A percentile compares a stretch with the other conserved stretches of the same genome.
Conservation (phyloP, 2,329 filamentous ascomycete genomes). For the Didymellaceae sp. region DNA sequence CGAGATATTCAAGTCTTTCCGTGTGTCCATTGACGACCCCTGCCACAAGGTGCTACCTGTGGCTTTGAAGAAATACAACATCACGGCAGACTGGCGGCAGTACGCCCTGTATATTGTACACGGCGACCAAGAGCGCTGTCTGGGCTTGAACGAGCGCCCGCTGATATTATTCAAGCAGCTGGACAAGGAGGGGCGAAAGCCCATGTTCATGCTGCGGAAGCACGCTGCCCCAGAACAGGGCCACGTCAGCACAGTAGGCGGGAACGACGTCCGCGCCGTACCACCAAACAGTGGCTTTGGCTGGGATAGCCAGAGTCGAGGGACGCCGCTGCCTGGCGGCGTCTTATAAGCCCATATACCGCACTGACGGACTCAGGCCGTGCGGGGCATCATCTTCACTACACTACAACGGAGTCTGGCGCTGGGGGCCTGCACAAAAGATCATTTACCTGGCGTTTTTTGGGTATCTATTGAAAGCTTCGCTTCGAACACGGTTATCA, state of each 20-base stretch:
- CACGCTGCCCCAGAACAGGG: slow-evolving; percentile 63
- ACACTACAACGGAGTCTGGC: slow-evolving; percentile 17
- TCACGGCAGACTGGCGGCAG: slow-evolving; percentile 95
- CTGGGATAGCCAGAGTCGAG: slow-evolving; percentile 33
- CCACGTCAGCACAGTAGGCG: slow-evolving; percentile 50
- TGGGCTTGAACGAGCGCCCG: slow-evolving; percentile 91
- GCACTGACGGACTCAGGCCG: not conserved
- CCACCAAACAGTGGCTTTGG: slow-evolving; percentile 31
- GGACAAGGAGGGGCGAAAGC: slow-evolving; percentile 95
- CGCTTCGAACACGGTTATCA: not conserved
- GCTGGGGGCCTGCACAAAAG: slow-evolving; percentile 3
- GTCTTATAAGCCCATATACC: slow-evolving; percentile 20
- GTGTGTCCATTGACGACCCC: slow-evolving; percentile 96
- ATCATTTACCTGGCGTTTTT: slow-evolving; percentile 21
- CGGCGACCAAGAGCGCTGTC: slow-evolving; percentile 94
- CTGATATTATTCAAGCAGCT: slow-evolving; percentile 96
- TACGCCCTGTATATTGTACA: slow-evolving; percentile 99
- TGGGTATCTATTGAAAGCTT: not conserved
- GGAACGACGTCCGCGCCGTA: slow-evolving; percentile 40
- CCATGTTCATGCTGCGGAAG: slow-evolving; percentile 96
- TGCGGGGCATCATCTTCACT: not conserved
- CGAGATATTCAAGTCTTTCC: slow-evolving; percentile 99
- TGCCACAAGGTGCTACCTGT: slow-evolving; percentile 97
- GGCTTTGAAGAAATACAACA: slow-evolving; percentile 96
- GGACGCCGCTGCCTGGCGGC: slow-evolving; percentile 34